Conservation (phyloP, 345 rosid species). For the Mallotus nudiflorus region DNA sequence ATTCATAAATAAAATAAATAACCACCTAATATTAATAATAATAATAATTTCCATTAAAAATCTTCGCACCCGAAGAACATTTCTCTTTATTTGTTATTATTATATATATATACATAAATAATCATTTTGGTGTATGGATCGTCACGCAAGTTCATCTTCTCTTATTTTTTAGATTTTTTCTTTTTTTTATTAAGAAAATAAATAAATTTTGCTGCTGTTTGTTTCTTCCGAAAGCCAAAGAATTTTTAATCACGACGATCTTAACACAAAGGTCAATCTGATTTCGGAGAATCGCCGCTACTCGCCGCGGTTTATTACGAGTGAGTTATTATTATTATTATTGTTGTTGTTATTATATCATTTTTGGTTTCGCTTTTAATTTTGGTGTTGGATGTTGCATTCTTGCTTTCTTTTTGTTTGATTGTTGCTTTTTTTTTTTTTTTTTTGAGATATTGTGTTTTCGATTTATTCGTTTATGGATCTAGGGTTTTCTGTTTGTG, state of each 20-base stretch:
- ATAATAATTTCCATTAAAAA: neutral
- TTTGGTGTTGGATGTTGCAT: neutral
- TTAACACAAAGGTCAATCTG: no score
- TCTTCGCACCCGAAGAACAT: neutral
- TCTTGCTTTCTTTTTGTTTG: neutral
- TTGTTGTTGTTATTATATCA: neutral
- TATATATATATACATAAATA: no score
- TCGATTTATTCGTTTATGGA: neutral
- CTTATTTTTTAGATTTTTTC: no score
- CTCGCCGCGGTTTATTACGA: constrained; percentile 10
- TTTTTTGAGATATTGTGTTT: neutral
- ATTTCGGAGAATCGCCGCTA: neutral
- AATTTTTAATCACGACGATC: no score
- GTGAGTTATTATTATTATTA: neutral
- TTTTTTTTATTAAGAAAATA: no score
- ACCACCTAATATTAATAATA: neutral
- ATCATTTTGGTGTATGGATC: neutral
- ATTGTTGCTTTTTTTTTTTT: neutral
- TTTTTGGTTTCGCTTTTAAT: neutral
- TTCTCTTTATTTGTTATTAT: neutral
- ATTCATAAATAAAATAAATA: no score
- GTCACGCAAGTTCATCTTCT: neutral
- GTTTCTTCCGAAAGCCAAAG: neutral
- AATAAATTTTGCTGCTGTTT: no score
- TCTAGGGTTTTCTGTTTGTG: constrained; percentile 8